Base-by-base conservation (phyloP, 805 yeast species). In the Zygoascus tannicola region DNA sequence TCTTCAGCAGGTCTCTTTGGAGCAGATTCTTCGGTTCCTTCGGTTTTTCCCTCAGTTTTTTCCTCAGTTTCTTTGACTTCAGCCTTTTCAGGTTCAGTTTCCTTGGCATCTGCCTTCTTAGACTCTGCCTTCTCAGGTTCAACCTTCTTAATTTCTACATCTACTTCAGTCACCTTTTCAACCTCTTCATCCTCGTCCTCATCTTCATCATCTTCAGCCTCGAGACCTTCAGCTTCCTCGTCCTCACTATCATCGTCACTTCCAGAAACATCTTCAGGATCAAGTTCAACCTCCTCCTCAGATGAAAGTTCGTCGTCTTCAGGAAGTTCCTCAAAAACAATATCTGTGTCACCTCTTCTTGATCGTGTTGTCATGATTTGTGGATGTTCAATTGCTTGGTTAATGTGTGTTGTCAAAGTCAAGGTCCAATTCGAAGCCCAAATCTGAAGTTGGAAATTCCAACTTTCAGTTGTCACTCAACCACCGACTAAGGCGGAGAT, bases 251-350 rank as follows among this genome's bases (percentile, higher is more conserved):
- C 48, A 18, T 40, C 44, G 16, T 38, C 50, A 12, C 33, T 37
- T 23, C 37, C 52, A 15, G 39, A 36, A n/a, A 35, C 44, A 32
- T 34, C 43, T 21, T 46, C 51, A 14, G 5, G 20, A 4, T 37
- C 40, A 5, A 37, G 12, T 26, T 46, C 50, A n/a, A 22, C 38
- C 15, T 35, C 42, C 26, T 46, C 51, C 34, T 48, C 51, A 22
- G 41, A 45, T 19, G 40, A 42, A 20, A 38, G 23, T 32, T 47
- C 51, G 23, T 47, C 52, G 18, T 49, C 52, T 14, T 50, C 46
- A 30, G 52, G 52, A 30, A 49, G 41, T 2, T 47, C 51, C 45
- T 48, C 51, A 18, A 45, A 36, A 26, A 41, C 48, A 16, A 48
- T 45, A 32, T 37, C 28, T 38, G 50, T 48, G 33, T 48, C 51